Evolutionary conservation across 441 rosid species (phyloP).

Genomic region (Adansonia gregorii): DNA sequence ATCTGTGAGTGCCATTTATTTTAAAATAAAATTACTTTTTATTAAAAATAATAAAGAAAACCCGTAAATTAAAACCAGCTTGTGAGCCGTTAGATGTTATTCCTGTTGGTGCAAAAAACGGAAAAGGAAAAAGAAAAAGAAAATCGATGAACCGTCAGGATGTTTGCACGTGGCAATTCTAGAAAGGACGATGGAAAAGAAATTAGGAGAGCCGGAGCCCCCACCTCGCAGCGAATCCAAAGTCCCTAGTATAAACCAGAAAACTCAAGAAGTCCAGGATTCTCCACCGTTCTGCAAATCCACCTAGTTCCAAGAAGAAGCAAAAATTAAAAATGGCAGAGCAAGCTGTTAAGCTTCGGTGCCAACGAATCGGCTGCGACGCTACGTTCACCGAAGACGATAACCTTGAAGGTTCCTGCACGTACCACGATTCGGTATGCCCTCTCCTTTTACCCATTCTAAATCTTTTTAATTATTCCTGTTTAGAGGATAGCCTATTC

Average conservation of each 20-base stretch:
- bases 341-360: slow-evolving; percentile 47
- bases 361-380: slow-evolving; percentile 94
- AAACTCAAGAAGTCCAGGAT: too few species aligned
- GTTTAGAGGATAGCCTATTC: too few species aligned
- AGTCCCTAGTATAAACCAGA: too few species aligned
- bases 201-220: background rate
- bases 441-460: background rate
- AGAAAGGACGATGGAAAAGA: background rate
- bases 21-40: too few species aligned
- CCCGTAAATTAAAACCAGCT: too few species aligned
- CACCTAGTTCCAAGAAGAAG: background rate
- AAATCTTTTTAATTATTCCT: background rate
- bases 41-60: background rate
- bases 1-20: too few species aligned
- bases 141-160: background rate
- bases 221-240: background rate
- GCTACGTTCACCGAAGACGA: slow-evolving; percentile 77
- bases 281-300: too few species aligned
- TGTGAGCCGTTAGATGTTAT: too few species aligned
- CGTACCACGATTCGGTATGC: slow-evolving; percentile 66
- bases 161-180: background rate
- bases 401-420: slow-evolving; percentile 85
- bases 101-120: background rate
- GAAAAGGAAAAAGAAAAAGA: background rate
- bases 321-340: slow-evolving; percentile 33